Evolutionary conservation across 2,329 filamentous ascomycete genomes (phyloP).

Genomic region (Calonectria hongkongensis): DNA sequence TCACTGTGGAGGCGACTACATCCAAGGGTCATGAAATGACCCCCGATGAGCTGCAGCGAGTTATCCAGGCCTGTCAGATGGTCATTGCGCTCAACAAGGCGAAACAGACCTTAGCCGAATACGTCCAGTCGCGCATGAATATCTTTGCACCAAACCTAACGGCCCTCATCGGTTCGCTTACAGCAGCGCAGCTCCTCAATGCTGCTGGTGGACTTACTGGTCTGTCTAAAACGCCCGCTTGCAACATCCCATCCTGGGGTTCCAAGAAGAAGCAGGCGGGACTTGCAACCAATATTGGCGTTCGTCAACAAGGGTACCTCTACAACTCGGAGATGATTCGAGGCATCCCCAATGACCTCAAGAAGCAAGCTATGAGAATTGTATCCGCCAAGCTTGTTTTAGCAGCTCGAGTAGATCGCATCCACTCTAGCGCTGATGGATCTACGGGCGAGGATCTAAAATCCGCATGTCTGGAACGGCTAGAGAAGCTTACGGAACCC

Average conservation of each 20-base stretch:
- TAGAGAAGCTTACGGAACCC: conserved; percentile 95
- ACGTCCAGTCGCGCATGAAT: conserved; percentile 97
- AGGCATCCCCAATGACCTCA: conserved; percentile 88
- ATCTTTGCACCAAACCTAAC: conserved; percentile 97
- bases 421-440: conserved; percentile 87
- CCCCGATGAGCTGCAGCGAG: conserved; percentile 82
- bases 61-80: conserved; percentile 89
- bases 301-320: conserved; percentile 93
- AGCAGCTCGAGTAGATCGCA: conserved; percentile 92
- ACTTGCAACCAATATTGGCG: conserved; percentile 92
- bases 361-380: conserved; percentile 95
- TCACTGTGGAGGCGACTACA: conserved; percentile 94
- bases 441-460: conserved; percentile 88
- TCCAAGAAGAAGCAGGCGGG: conserved; percentile 91
- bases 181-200: conserved; percentile 97
- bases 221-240: conserved; percentile 92
- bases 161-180: conserved; percentile 91
- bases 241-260: conserved; percentile 93
- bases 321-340: conserved; percentile 94
- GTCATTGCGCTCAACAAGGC: conserved; percentile 90
- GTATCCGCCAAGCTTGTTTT: conserved; percentile 94
- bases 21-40: conserved; percentile 88
- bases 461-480: conserved; percentile 86
- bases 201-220: conserved; percentile 91
- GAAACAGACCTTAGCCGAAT: conserved; percentile 91